phyloP scores from a whole-genome alignment of 495 filamentous ascomycete species.

The Talaromyces nanjingensis region DNA sequence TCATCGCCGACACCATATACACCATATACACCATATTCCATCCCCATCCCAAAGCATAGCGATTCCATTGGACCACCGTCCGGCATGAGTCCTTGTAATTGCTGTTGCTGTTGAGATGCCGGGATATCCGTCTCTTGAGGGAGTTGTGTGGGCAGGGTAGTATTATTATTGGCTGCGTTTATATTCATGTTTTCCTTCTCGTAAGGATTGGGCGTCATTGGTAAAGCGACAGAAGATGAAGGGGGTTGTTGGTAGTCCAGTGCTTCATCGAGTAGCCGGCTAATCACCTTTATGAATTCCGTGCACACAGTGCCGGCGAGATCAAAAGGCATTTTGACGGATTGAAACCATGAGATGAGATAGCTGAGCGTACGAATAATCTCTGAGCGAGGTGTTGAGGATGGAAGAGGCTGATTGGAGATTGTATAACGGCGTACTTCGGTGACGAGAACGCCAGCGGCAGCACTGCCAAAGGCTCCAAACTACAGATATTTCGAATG shows the following conservation, averaged over 20 bases:
- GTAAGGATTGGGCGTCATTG: neutral
- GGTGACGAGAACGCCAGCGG: slow-evolving; percentile 12
- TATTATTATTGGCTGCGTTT: neutral
- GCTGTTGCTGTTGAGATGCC: neutral
- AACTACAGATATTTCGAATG: neutral
- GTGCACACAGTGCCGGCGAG: neutral
- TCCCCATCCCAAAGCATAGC: neutral
- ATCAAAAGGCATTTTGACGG: neutral
- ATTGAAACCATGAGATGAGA: slow-evolving; percentile 12
- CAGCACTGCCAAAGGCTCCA: slow-evolving; percentile 9
- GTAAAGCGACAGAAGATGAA: neutral
- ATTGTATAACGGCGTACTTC: slow-evolving; percentile 10
- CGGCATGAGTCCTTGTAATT: neutral
- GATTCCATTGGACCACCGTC: neutral
- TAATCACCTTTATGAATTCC: slow-evolving; percentile 11
- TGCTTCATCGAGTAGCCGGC: slow-evolving; percentile 10
- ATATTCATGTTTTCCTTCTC: neutral
- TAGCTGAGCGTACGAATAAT: slow-evolving; percentile 11
- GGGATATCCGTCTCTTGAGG: neutral
- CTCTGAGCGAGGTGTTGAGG: slow-evolving; percentile 8
- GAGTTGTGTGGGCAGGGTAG: neutral
- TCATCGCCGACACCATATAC: neutral
- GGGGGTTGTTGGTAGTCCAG: slow-evolving; percentile 7
- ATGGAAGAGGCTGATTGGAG: slow-evolving; percentile 8
- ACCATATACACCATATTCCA: neutral